Conservation (phyloP, 2,329 filamentous ascomycete genomes). For the Sclerotinia borealis region DNA sequence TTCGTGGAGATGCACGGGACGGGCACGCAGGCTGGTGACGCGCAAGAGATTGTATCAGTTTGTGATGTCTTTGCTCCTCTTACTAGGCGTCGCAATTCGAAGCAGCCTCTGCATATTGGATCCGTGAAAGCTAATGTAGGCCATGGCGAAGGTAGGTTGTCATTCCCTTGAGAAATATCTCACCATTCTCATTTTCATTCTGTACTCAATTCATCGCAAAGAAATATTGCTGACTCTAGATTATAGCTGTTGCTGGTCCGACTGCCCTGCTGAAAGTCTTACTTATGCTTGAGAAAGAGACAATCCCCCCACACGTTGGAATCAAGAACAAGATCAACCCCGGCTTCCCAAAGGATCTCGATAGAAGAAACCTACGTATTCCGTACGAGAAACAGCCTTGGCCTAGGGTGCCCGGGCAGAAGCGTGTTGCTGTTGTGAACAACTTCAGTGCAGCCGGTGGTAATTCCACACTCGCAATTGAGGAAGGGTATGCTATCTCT, state of each 20-base stretch:
- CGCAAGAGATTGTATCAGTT: conserved; percentile 4
- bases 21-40: conserved; percentile 8
- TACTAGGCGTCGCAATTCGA: neutral
- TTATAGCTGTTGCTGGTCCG: conserved; percentile 22
- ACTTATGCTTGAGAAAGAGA: conserved; percentile 22
- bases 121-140: conserved; percentile 6
- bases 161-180: no score
- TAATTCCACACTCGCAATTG: conserved; percentile 18
- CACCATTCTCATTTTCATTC: no score
- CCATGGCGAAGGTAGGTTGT: conserved; percentile 6
- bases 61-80: neutral
- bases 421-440: conserved; percentile 39
- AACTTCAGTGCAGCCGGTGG: conserved; percentile 39
- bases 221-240: no score
- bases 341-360: conserved; percentile 30
- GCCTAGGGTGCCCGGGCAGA: conserved; percentile 32
- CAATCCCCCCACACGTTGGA: conserved; percentile 23
- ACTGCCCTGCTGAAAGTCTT: conserved; percentile 26
- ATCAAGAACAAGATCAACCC: conserved; percentile 30
- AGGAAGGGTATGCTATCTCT: conserved; percentile 18
- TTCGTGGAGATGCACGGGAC: conserved; percentile 8
- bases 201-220: no score
- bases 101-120: neutral
- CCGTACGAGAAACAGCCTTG: conserved; percentile 15
- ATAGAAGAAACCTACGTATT: conserved; percentile 28